Evolutionary conservation across 169 alveolate species (phyloP), one percentile per base, ranked within the genome.

Genomic region (Plasmodium sp.): DNA sequence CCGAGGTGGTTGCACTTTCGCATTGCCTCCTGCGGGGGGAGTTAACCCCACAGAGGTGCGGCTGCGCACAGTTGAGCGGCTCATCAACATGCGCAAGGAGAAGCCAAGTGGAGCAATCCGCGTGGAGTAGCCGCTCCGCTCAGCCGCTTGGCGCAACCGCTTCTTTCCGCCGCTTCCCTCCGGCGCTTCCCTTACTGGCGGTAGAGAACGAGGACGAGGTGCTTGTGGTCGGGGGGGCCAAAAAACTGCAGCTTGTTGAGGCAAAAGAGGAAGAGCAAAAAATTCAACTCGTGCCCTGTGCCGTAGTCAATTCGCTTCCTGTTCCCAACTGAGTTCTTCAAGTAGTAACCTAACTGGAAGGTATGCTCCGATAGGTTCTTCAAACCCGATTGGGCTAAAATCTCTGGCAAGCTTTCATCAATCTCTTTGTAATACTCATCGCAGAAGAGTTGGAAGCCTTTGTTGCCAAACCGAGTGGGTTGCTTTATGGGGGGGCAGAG

Each of bases 251-350:
- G 36, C 18, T 94, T 85, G 48, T 93, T 96, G 58, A 98, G 93
- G 62, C 98, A 94, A 81, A 96, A 94, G 62, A 98, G 95, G 84
- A 97, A 97, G 27, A 96, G 96, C 5, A 98, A 94, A 85, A 99
- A 98, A 81, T 97, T 96, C 71, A 98, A 92, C 92, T 99, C 99
- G 90, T 97, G 99, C 22, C 99, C 99, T 2, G 99, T 98, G 5
- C 99, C 99, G 94, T 99, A 99, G 92, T 99, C 99, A 36, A 99
- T 96, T 72, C 99, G 95, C 56, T 96, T 98, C 62, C 96, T 95
- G 58, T 98, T 98, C 31, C 99, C 99, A 79, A 99, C 98, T 0
- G 99, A 98, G 48, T 98, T 98, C 51, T 97, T 75, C 75, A 98
- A 96, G 95, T 98, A 97, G 62, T 75, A 27, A 48, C 86, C 33